phyloP scores from a whole-genome alignment of 768 basidiomycete genomes.

The Leccinum sublutescens region DNA sequence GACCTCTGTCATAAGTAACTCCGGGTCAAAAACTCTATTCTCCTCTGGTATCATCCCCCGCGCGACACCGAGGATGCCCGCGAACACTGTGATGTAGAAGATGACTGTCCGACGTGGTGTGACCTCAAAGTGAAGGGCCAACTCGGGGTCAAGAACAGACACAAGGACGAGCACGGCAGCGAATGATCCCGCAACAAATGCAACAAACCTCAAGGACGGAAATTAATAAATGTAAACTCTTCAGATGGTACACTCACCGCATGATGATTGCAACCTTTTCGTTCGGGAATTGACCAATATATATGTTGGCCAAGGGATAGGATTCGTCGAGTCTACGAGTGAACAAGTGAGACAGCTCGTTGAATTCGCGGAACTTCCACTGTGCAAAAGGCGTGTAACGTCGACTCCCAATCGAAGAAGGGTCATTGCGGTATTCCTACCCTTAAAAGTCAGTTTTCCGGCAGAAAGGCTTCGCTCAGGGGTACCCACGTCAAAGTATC shows the following conservation, averaged over 20 bases:
- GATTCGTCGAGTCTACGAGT: slow-evolving; percentile 81
- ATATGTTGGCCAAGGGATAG: slow-evolving; percentile 88
- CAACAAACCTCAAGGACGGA: slow-evolving; percentile 69
- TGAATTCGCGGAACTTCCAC: slow-evolving; percentile 99
- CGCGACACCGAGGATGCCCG: slow-evolving; percentile 82
- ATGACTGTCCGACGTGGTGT: slow-evolving; percentile 89
- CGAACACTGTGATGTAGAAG: slow-evolving; percentile 90
- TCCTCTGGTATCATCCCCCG: slow-evolving; percentile 96
- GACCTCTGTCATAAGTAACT: slow-evolving; percentile 88
- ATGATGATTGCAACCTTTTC: slow-evolving; percentile 87
- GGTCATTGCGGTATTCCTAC: slow-evolving; percentile 98
- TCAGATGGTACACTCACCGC: slow-evolving; percentile 54
- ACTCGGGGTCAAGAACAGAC: slow-evolving; percentile 89
- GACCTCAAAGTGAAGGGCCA: slow-evolving; percentile 92
- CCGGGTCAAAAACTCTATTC: slow-evolving; percentile 91
- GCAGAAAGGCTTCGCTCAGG: neutral
- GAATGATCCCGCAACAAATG: slow-evolving; percentile 95
- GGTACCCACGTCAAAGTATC: slow-evolving; percentile 89
- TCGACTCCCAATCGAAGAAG: slow-evolving; percentile 89
- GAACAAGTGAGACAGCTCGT: slow-evolving; percentile 94
- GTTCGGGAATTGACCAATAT: slow-evolving; percentile 97
- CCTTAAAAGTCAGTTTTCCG: neutral
- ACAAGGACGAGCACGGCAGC: slow-evolving; percentile 92
- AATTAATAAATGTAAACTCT: neutral
- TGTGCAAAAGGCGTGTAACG: slow-evolving; percentile 93